Conservation (phyloP, 805 yeast genomes). For the Hanseniaspora meyeri region DNA sequence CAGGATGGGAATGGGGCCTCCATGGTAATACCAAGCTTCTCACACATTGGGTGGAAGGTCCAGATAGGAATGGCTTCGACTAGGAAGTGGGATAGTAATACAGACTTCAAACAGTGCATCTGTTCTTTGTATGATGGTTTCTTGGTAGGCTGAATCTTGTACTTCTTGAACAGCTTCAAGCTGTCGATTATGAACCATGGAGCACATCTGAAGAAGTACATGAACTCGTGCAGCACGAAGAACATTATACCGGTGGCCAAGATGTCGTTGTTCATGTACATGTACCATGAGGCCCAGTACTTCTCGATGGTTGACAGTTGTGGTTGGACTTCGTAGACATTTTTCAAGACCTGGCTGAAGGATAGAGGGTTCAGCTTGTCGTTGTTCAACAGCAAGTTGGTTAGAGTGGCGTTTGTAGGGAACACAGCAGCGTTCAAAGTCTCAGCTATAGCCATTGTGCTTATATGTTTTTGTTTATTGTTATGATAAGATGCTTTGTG, state of each 20-base stretch:
- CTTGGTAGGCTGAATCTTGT: slow-evolving; percentile 80
- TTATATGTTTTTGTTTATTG: neutral
- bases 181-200: slow-evolving; percentile 87
- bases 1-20: slow-evolving; percentile 75
- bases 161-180: slow-evolving; percentile 72
- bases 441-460: slow-evolving; percentile 17
- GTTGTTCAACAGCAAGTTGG: slow-evolving; percentile 18
- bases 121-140: slow-evolving; percentile 73
- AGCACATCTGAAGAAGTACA: slow-evolving; percentile 82
- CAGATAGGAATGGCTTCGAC: slow-evolving; percentile 95
- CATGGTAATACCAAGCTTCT: slow-evolving; percentile 61
- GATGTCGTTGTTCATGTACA: slow-evolving; percentile 72
- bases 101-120: slow-evolving; percentile 82
- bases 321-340: slow-evolving; percentile 31
- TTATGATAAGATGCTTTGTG: neutral
- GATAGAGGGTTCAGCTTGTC: slow-evolving; percentile 2
- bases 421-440: slow-evolving; percentile 23
- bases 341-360: slow-evolving; percentile 19
- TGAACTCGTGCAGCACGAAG: slow-evolving; percentile 69
- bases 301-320: slow-evolving; percentile 47
- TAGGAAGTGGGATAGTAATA: slow-evolving; percentile 71
- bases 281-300: slow-evolving; percentile 82
- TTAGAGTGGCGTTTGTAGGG: slow-evolving; percentile 23
- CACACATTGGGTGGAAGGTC: slow-evolving; percentile 91
- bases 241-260: slow-evolving; percentile 85